Evolutionary conservation across 148 eudicot genomes (phyloP).

Genomic region (Amaranthus palmeri): DNA sequence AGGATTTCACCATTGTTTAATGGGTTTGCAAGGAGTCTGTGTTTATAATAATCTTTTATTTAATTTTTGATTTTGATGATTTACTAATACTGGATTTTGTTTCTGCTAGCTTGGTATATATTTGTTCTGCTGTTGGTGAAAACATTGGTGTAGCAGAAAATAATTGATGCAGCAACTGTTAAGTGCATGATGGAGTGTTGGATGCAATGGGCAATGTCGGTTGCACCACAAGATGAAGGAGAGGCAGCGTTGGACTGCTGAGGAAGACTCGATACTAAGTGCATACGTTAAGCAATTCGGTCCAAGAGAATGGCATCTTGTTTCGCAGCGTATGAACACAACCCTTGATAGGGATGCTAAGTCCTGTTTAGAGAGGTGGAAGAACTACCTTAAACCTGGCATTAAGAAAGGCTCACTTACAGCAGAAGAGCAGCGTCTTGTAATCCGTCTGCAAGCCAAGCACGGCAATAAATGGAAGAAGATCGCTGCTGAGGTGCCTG

Average conservation of each 20-base stretch:
- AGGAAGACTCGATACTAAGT: slow-evolving; percentile 51
- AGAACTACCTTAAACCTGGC: slow-evolving; percentile 65
- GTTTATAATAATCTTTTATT: no score
- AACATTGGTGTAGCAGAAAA: no score
- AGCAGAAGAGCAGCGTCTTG: slow-evolving; percentile 59
- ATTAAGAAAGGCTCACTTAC: slow-evolving; percentile 61
- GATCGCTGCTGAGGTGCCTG: slow-evolving; percentile 65
- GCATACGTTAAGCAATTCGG: slow-evolving; percentile 62
- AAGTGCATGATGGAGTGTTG: slow-evolving; percentile 48
- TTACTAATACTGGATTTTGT: no score
- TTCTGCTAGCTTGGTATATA: no score
- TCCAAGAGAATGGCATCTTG: slow-evolving; percentile 67
- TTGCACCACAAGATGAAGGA: slow-evolving; percentile 54
- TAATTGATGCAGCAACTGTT: not conserved
- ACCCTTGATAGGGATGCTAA: slow-evolving; percentile 54
- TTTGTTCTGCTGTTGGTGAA: no score
- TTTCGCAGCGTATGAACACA: slow-evolving; percentile 63
- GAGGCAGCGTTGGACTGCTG: slow-evolving; percentile 71
- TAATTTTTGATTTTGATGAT: no score
- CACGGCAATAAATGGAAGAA: slow-evolving; percentile 77
- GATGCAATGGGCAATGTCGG: slow-evolving; percentile 39
- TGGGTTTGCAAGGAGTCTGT: no score
- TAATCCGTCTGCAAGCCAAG: slow-evolving; percentile 56
- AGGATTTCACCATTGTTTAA: no score
- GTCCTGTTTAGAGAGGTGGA: slow-evolving; percentile 68